Evolutionary conservation across 2,329 filamentous ascomycete genomes (phyloP), one percentile per base, ranked within the genome.

Genomic region (Dactylella cylindrospora): DNA sequence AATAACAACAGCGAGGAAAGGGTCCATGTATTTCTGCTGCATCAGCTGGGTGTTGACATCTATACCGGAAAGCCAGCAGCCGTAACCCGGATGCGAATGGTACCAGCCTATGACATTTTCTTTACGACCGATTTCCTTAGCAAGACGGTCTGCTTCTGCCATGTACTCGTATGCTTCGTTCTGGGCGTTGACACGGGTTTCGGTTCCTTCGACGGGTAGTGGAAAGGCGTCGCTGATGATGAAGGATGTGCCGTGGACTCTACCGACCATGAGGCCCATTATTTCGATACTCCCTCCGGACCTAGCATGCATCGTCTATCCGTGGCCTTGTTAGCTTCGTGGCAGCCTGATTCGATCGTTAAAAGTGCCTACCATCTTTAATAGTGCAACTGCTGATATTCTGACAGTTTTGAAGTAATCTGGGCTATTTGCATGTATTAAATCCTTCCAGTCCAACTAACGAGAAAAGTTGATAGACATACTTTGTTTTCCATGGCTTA

Each of bases 41-140:
- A 85, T 84, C 67, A 81, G 79, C 73, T 98, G 86, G 2, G 93
- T 98, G 50, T 80, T 80, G 46, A 98, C 93, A 72, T 98, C 93
- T 73, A 98, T 97, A 55, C 93, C 93, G 29, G 85, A 90, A 20
- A 98, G 80, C 93, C 93, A 98, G 78, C 93, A 98, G 36, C 93
- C 93, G 73, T 98, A 98, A 20, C 93, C 93, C 0, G 93, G 93
- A 72, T 98, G 93, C 68, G 85, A 91, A 75, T 98, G 93, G 74
- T 98, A 98, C 93, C 93, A 98, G 13, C 93, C 93, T 12, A 98
- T 86, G 0, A 88, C 87, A 72, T 98, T 97, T 74, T 98, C 93
- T 72, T 85, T 78, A 52, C 90, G 77, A 72, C 89, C 80, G 77
- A 87, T 70, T 31, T 61, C 69, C 72, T 66, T 90, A 84, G 59